phyloP scores from a whole-genome alignment of 2,329 filamentous ascomycete genomes.

The Neoarthrinium moseri region DNA sequence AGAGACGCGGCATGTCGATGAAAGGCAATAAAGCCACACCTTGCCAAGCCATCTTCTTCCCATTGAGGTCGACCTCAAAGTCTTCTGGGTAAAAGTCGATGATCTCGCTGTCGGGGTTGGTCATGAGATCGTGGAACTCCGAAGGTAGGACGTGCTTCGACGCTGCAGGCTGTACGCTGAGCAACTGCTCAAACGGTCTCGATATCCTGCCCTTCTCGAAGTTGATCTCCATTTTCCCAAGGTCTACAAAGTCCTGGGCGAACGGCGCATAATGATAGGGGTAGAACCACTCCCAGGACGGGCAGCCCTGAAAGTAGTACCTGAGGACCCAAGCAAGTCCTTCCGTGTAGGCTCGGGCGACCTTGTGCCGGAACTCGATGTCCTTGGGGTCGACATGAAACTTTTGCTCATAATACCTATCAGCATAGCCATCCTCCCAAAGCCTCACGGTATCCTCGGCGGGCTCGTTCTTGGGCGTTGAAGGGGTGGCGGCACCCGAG shows the following conservation, averaged over 20 bases:
- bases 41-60: slow-evolving; percentile 98
- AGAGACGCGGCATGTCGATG: slow-evolving; percentile 85
- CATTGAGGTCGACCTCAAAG: slow-evolving; percentile 90
- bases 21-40: slow-evolving; percentile 92
- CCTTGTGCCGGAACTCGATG: slow-evolving; percentile 81
- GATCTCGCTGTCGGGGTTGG: slow-evolving; percentile 81
- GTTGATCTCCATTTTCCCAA: slow-evolving; percentile 73
- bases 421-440: slow-evolving; percentile 94
- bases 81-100: slow-evolving; percentile 97
- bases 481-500: slow-evolving; percentile 50
- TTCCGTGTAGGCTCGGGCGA: slow-evolving; percentile 89
- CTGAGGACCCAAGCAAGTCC: slow-evolving; percentile 92
- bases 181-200: slow-evolving; percentile 92
- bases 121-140: slow-evolving; percentile 90
- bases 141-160: slow-evolving; percentile 89
- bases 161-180: slow-evolving; percentile 93
- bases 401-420: slow-evolving; percentile 96
- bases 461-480: slow-evolving; percentile 55
- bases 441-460: slow-evolving; percentile 80
- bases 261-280: slow-evolving; percentile 98
- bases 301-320: slow-evolving; percentile 98
- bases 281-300: slow-evolving; percentile 99
- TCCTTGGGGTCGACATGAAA: slow-evolving; percentile 83
- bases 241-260: slow-evolving; percentile 86
- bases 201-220: slow-evolving; percentile 87